These are phyloP conservation scores for Alternaria novae-zelandiae DNA, from an alignment of 2,329 filamentous ascomycete species.

Conservation along the genomic window DNA sequence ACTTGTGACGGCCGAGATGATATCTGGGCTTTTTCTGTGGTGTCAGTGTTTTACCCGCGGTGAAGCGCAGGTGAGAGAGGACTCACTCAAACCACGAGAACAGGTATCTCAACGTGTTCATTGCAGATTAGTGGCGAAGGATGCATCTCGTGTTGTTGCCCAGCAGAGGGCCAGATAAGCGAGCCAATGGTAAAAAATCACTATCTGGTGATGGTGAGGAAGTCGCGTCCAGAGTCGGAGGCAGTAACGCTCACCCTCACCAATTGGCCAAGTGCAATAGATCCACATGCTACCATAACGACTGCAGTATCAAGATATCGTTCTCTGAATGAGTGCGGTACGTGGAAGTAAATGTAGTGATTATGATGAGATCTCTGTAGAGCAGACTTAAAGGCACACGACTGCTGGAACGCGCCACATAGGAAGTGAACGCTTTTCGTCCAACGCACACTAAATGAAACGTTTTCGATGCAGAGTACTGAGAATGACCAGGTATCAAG, in stretches of 20 bases:
- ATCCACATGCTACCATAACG: not conserved
- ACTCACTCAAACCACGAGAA: not conserved
- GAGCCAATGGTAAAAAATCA: not conserved
- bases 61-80: not conserved
- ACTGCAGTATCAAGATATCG: not conserved
- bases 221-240: not conserved
- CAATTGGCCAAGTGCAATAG: not conserved
- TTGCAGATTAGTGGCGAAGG: not conserved
- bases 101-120: not conserved
- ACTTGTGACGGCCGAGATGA: not conserved
- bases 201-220: not conserved
- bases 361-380: not conserved
- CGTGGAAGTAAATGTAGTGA: not conserved
- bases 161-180: not conserved
- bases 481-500: not conserved
- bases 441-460: not conserved
- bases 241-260: not conserved
- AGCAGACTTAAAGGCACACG: not conserved
- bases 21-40: not conserved
- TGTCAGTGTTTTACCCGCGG: not conserved
- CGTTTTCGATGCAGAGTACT: not conserved
- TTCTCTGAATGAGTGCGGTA: not conserved
- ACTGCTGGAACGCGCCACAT: not conserved
- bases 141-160: not conserved
- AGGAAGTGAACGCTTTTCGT: not conserved